Evolutionary conservation across 1,284 basidiomycete genomes (phyloP).

Genomic region (Heliocybe sulcata): DNA sequence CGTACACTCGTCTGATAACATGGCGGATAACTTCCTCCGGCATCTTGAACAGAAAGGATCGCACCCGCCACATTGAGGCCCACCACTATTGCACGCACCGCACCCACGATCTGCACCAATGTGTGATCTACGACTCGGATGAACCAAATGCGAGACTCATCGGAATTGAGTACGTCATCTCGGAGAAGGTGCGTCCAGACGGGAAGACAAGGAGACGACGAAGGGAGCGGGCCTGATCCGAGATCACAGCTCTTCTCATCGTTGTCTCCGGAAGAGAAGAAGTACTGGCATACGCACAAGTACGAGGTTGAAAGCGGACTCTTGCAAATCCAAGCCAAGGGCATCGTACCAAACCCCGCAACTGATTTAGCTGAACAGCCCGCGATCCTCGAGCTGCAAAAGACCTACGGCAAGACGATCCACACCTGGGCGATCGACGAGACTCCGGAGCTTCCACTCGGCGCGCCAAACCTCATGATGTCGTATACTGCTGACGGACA

Average conservation of each 20-base stretch:
- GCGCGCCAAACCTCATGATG: conserved; percentile 41
- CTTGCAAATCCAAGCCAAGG: conserved; percentile 31
- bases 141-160: conserved; percentile 37
- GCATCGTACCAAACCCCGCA: conserved; percentile 28
- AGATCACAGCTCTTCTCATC: conserved; percentile 26
- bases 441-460: conserved; percentile 38
- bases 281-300: conserved; percentile 40
- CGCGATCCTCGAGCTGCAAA: conserved; percentile 39
- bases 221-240: neutral
- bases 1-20: too few relatives aligned
- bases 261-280: conserved; percentile 37
- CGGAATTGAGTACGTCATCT: conserved; percentile 46
- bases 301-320: conserved; percentile 39
- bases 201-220: neutral
- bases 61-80: conserved; percentile 29
- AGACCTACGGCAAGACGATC: conserved; percentile 45
- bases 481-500: conserved; percentile 31
- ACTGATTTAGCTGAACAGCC: conserved; percentile 35
- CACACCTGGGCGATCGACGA: conserved; percentile 40
- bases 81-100: conserved; percentile 37
- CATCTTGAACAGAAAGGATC: conserved; percentile 24
- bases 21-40: neutral
- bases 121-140: conserved; percentile 39
- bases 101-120: conserved; percentile 22
- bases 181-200: conserved; percentile 23